phyloP scores from a whole-genome alignment of 2,329 filamentous ascomycete species.

The Myriosclerotinia scirpicola region DNA sequence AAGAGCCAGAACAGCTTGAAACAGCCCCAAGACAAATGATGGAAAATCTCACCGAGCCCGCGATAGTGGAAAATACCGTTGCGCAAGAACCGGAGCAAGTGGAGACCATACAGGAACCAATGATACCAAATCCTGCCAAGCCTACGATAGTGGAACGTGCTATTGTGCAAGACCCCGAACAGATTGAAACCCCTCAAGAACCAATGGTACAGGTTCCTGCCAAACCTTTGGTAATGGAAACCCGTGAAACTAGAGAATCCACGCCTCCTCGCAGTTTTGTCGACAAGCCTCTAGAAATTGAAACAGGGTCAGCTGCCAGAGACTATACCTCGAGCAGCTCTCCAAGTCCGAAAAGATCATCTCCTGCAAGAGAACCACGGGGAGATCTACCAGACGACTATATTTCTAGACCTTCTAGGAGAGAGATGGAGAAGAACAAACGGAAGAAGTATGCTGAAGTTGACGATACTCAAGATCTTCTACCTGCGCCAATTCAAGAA shows the following conservation, averaged over 20 bases:
- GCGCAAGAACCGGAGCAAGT: neutral
- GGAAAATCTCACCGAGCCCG: too few species aligned
- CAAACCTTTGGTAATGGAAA: constrained; percentile 1
- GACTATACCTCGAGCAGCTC: neutral
- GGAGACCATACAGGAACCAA: neutral
- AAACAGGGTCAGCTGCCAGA: neutral
- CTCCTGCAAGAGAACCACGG: constrained; percentile 18
- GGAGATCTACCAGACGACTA: constrained; percentile 26
- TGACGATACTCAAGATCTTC: constrained; percentile 7
- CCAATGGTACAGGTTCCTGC: constrained; percentile 10
- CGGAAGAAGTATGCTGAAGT: constrained; percentile 14
- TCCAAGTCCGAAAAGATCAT: constrained; percentile 6
- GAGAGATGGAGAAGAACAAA: constrained; percentile 27
- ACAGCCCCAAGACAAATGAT: too few species aligned
- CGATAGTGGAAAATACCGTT: too few species aligned
- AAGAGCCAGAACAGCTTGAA: neutral
- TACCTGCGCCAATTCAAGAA: constrained; percentile 22
- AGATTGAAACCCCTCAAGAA: constrained; percentile 25
- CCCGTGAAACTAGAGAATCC: neutral
- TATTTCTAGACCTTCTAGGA: constrained; percentile 26
- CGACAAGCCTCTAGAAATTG: constrained; percentile 2
- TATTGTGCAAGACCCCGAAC: constrained; percentile 31
- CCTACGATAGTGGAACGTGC: constrained; percentile 26
- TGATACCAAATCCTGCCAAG: neutral
- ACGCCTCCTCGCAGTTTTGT: constrained; percentile 6